A percentile compares a stretch with the other conserved stretches of the same genome.
These are phyloP conservation scores for Handroanthus guayacan DNA, from an alignment of 257 asterid genomes.

Conservation along the genomic window DNA sequence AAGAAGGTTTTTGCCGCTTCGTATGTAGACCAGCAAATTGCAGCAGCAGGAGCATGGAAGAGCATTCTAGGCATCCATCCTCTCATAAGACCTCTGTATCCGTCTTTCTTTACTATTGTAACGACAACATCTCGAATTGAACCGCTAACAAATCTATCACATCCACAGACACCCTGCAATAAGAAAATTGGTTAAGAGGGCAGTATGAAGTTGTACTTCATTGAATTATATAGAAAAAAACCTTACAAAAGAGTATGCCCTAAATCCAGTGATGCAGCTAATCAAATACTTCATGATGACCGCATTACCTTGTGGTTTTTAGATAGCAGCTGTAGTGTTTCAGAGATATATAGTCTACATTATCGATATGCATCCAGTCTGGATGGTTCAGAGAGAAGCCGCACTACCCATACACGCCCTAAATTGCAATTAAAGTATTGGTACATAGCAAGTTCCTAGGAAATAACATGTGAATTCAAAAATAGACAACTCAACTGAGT, in stretches of 20 bases:
- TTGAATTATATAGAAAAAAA: background rate
- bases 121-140: slow-evolving; percentile 76
- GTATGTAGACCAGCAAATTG: slow-evolving; percentile 97
- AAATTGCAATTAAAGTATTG: background rate
- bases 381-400: background rate
- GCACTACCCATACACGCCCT: background rate
- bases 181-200: slow-evolving; percentile 15
- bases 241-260: background rate
- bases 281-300: slow-evolving; percentile 3
- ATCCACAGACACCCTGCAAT: slow-evolving; percentile 93
- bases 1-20: slow-evolving; percentile 90
- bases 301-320: background rate
- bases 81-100: slow-evolving; percentile 86
- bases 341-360: background rate
- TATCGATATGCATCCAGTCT: background rate
- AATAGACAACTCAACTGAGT: background rate
- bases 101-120: slow-evolving; percentile 83
- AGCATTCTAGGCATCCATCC: slow-evolving; percentile 99
- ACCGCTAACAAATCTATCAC: slow-evolving; percentile 80
- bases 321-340: background rate
- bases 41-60: slow-evolving; percentile 99
- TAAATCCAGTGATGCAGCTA: background rate
- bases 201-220: background rate
- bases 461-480: slow-evolving; percentile 2
- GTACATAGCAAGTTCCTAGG: background rate